Conservation (phyloP, 495 filamentous ascomycete species). For the Penicillium canescens region DNA sequence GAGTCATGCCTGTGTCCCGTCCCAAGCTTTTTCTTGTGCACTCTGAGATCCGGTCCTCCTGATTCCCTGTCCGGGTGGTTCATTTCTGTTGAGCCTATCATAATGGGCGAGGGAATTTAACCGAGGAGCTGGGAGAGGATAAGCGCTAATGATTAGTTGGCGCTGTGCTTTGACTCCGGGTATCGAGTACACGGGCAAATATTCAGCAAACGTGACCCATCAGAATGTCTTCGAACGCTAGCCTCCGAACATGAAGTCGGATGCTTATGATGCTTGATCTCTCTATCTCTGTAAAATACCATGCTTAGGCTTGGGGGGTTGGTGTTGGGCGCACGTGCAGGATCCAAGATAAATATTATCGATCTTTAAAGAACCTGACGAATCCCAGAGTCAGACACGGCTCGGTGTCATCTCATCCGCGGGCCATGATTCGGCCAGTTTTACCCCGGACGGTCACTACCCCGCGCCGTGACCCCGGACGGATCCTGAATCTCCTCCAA, state of each 20-base stretch:
- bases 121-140: constrained; percentile 15
- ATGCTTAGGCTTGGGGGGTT: constrained; percentile 2
- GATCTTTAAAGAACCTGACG: constrained; percentile 11
- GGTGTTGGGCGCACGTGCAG: too few relatives aligned
- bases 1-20: constrained; percentile 6
- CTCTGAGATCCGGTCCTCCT: constrained; percentile 1
- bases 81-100: constrained; percentile 14
- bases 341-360: constrained; percentile 10
- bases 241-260: constrained; percentile 10
- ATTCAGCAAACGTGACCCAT: constrained; percentile 10
- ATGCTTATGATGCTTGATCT: constrained; percentile 14
- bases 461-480: constrained; percentile 18
- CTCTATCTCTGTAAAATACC: constrained; percentile 3
- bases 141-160: constrained; percentile 12
- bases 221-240: constrained; percentile 10
- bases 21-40: constrained; percentile 6
- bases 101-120: constrained; percentile 12
- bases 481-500: constrained; percentile 17
- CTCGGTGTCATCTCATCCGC: constrained; percentile 12
- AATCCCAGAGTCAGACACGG: constrained; percentile 9
- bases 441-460: constrained; percentile 19
- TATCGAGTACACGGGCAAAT: constrained; percentile 4
- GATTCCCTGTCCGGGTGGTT: constrained; percentile 10
- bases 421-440: constrained; percentile 10
- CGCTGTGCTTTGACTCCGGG: constrained; percentile 11